These are phyloP conservation scores for Stevia rebaudiana DNA, from an alignment of 140 eudicot species.

Conservation along the genomic window DNA sequence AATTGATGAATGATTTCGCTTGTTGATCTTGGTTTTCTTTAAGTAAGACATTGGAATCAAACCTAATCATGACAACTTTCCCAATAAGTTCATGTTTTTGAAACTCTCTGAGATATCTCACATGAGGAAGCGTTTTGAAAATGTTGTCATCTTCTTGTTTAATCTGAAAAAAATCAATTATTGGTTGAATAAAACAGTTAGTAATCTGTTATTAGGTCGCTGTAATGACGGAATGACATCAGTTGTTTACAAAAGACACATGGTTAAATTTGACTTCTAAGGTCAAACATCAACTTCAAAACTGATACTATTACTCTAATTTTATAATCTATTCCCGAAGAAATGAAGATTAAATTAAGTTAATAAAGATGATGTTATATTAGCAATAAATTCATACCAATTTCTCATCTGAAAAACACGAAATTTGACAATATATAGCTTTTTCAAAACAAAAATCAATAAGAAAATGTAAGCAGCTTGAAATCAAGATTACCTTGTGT, in stretches of 20 bases:
- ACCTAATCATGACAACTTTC: slow-evolving; percentile 71
- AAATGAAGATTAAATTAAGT: not conserved
- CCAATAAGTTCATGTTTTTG: slow-evolving; percentile 45
- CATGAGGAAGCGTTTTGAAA: slow-evolving; percentile 41
- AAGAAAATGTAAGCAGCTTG: not conserved
- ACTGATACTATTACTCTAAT: not conserved
- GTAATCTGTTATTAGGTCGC: too few relatives aligned
- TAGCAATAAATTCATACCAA: not conserved
- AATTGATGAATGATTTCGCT: slow-evolving; percentile 17
- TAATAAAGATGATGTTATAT: too few relatives aligned
- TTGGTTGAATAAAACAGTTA: not conserved
- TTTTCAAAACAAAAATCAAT: not conserved
- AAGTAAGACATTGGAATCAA: slow-evolving; percentile 48
- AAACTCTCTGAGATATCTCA: slow-evolving; percentile 53
- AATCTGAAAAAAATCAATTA: slow-evolving; percentile 28
- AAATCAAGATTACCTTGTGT: slow-evolving; percentile 30
- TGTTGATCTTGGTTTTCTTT: slow-evolving; percentile 33
- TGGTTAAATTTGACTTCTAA: not conserved
- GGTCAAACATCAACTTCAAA: slow-evolving; percentile 11
- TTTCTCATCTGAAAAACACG: not conserved
- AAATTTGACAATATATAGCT: not conserved
- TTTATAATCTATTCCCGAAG: not conserved
- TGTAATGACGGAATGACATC: not conserved
- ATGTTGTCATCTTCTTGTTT: slow-evolving; percentile 26
- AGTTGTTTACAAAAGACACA: not conserved